phyloP scores from a whole-genome alignment of 495 filamentous ascomycete genomes.

The Penicillium coffeae region DNA sequence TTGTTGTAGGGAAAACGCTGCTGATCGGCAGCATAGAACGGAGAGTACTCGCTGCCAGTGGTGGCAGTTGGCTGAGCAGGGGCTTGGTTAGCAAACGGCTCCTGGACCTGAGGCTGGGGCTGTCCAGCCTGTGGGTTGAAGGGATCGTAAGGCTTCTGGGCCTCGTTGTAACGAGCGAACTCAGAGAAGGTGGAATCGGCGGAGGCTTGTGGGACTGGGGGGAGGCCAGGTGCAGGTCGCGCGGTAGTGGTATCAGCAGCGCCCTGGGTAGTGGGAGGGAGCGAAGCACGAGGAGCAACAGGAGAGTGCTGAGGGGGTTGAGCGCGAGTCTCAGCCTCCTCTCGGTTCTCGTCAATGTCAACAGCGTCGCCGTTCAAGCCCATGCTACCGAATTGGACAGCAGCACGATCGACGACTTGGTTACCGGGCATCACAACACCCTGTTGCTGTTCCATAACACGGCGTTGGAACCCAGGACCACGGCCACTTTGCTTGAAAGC shows the following conservation, averaged over 20 bases:
- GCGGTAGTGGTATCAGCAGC: constrained; percentile 55
- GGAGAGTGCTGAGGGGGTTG: constrained; percentile 95
- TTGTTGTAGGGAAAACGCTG: constrained; percentile 78
- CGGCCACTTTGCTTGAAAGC: constrained; percentile 74
- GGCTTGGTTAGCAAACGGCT: constrained; percentile 56
- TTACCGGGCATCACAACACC: constrained; percentile 99
- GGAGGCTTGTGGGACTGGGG: constrained; percentile 58
- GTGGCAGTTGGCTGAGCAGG: constrained; percentile 49
- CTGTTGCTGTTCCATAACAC: constrained; percentile 90
- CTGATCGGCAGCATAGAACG: constrained; percentile 82
- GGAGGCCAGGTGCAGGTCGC: constrained; percentile 65
- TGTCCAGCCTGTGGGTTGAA: constrained; percentile 76
- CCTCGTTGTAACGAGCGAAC: constrained; percentile 65
- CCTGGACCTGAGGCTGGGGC: constrained; percentile 55
- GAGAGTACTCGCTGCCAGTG: constrained; percentile 74
- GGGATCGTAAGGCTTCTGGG: constrained; percentile 82
- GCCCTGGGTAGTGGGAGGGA: constrained; percentile 66
- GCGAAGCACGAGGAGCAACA: constrained; percentile 83
- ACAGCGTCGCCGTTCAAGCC: constrained; percentile 74
- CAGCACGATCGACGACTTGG: constrained; percentile 85
- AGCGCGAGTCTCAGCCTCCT: constrained; percentile 90
- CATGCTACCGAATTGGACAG: constrained; percentile 98
- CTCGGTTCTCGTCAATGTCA: constrained; percentile 89
- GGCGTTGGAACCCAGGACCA: constrained; percentile 72
- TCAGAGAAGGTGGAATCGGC: constrained; percentile 51